A percentile compares a stretch with the other conserved stretches of the same genome.
These are phyloP conservation scores for Epichloe elymi DNA, from an alignment of 2,329 filamentous ascomycete genomes.

Conservation along the genomic window DNA sequence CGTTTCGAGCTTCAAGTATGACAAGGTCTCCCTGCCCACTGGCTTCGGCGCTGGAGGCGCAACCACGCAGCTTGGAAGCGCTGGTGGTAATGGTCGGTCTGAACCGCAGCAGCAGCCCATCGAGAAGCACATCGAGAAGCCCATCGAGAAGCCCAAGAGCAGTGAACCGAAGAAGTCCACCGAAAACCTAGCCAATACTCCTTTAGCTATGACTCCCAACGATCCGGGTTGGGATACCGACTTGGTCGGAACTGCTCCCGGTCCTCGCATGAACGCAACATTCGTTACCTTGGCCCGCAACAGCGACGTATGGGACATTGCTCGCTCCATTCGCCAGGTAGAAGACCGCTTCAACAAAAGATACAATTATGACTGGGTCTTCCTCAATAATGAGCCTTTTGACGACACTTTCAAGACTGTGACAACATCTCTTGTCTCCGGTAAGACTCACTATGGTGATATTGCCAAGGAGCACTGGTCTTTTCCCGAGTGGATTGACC, in stretches of 20 bases:
- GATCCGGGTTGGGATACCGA: slow-evolving; percentile 40
- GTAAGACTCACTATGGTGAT: slow-evolving; percentile 78
- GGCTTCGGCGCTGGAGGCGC: background rate
- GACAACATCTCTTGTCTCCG: slow-evolving; percentile 79
- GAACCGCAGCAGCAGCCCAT: slow-evolving; percentile 6
- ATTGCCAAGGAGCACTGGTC: slow-evolving; percentile 94
- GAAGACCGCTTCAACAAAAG: slow-evolving; percentile 97
- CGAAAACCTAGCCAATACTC: slow-evolving; percentile 20
- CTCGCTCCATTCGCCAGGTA: slow-evolving; percentile 85
- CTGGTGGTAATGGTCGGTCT: background rate
- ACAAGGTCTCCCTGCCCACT: slow-evolving; percentile 22
- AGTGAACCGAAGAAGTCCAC: slow-evolving; percentile 12
- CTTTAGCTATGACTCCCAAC: slow-evolving; percentile 36
- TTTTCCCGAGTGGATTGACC: slow-evolving; percentile 89
- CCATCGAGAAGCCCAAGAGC: slow-evolving; percentile 10
- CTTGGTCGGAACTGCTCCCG: slow-evolving; percentile 39
- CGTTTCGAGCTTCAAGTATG: slow-evolving; percentile 48
- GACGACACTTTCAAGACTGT: slow-evolving; percentile 88
- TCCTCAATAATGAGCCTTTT: slow-evolving; percentile 92
- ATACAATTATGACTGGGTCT: slow-evolving; percentile 98
- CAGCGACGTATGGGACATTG: slow-evolving; percentile 90
- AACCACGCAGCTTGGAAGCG: background rate
- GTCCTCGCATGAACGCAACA: slow-evolving; percentile 84
- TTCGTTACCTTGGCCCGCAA: slow-evolving; percentile 95
- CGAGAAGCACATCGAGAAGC: slow-evolving; percentile 8